Evolutionary conservation across 257 asterid genomes (phyloP), one percentile per base, ranked within the genome.

Genomic region (Lavandula angustifolia): DNA sequence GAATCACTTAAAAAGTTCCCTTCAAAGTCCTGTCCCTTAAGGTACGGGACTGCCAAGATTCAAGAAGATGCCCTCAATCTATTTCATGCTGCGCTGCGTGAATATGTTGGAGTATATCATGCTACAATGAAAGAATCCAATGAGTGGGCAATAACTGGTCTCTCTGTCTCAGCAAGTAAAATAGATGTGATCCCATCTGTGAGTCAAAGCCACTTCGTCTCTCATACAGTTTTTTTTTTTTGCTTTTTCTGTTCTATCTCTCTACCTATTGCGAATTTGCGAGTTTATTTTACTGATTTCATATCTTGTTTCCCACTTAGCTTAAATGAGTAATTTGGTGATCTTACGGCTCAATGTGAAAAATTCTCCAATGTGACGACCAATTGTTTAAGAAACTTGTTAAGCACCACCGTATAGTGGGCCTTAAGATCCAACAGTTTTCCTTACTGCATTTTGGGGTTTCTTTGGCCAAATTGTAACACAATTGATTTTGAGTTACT

Each of bases 71-170:
- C 97, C 68, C 69, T 82, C 56, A 78, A 73, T 76, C 83, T 92
- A 61, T 92, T 92, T 83, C 85, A 87, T 71, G 84, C 89, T 17
- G 97, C 83, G 46, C 73, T 92, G 41, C 97, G 97, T 56, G 97
- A 92, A 66, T 92, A 76, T 82, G 57, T 82, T 80, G 95, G 95
- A 42, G 54, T 70, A 35, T 70, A 60, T 69, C 79, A 74, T 58
- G 77, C 49, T 40, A 76, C 70, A 63, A 59, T 70, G 33, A 77
- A 80, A 43, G 82, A 83, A 60, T 43, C 61, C 78, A 79, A 71
- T 12, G 86, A 82, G 44, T 92, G 98, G 98, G 88, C 94, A 57
- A 84, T 92, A 73, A 87, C 95, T 62, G 91, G 91, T 67, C 95
- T 92, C 68, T 85, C 98, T 5, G 73, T 92, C 71, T 78, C 96